These are phyloP conservation scores for Aplosporella prunicola DNA, from an alignment of 2,329 filamentous ascomycete genomes.

Conservation along the genomic window DNA sequence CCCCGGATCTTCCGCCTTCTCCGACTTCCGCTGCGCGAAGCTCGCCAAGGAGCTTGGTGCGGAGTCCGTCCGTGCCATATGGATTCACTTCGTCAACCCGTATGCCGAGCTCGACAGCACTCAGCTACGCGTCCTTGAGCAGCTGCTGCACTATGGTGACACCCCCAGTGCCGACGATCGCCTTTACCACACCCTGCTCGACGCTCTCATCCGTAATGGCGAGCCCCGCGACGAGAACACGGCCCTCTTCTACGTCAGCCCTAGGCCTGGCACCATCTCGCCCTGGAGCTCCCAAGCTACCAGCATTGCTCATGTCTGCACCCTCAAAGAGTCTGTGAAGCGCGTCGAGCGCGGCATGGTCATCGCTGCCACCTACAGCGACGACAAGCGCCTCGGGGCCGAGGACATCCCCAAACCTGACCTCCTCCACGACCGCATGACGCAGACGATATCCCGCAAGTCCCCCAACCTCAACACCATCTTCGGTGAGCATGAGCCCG, in stretches of 20 bases:
- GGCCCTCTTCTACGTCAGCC: slow-evolving; percentile 61
- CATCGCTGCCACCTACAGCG: slow-evolving; percentile 52
- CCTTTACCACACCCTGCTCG: slow-evolving; percentile 35
- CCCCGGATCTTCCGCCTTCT: slow-evolving; percentile 47
- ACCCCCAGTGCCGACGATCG: slow-evolving; percentile 37
- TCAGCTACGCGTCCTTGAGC: slow-evolving; percentile 45
- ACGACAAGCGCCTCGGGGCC: slow-evolving; percentile 40
- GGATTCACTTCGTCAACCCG: slow-evolving; percentile 43
- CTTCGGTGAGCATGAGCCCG: slow-evolving; percentile 62
- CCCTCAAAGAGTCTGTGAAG: slow-evolving; percentile 58
- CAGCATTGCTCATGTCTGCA: slow-evolving; percentile 86
- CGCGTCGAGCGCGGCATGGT: slow-evolving; percentile 82
- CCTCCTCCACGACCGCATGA: slow-evolving; percentile 88
- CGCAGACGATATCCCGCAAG: slow-evolving; percentile 62
- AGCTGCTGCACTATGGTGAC: slow-evolving; percentile 52
- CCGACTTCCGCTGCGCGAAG: slow-evolving; percentile 39
- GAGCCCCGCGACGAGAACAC: slow-evolving; percentile 42
- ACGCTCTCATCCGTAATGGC: slow-evolving; percentile 41
- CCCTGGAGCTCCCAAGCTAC: slow-evolving; percentile 98
- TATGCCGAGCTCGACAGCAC: slow-evolving; percentile 28
- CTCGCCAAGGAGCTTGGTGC: slow-evolving; percentile 39
- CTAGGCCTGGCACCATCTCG: slow-evolving; percentile 72
- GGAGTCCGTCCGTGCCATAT: slow-evolving; percentile 38
- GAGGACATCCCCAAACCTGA: slow-evolving; percentile 54
- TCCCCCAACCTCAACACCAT: slow-evolving; percentile 64